Conservation (phyloP, 2,329 filamentous ascomycete genomes). For the Alternaria consortialis region DNA sequence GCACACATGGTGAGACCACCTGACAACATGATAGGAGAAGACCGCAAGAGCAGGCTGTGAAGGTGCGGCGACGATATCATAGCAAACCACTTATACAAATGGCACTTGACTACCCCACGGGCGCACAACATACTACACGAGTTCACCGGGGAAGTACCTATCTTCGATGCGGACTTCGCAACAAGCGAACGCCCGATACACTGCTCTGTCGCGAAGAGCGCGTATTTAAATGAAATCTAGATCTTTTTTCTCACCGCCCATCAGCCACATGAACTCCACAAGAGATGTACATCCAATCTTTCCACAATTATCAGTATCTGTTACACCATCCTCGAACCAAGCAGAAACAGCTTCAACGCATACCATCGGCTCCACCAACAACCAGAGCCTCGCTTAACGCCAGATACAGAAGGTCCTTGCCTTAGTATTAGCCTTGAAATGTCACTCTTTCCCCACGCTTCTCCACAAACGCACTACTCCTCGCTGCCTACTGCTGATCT, state of each 20-base stretch:
- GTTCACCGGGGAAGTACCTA: conserved; percentile 1
- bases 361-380: conserved; percentile 17
- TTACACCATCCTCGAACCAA: background rate
- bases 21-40: conserved; percentile 14
- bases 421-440: conserved; percentile 1
- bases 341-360: conserved; percentile 7
- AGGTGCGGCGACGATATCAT: conserved; percentile 6
- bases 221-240: conserved; percentile 4
- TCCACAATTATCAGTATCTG: background rate
- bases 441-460: conserved; percentile 18
- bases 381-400: background rate
- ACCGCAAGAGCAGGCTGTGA: background rate
- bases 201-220: conserved; percentile 6
- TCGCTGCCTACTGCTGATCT: conserved; percentile 9
- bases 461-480: conserved; percentile 9
- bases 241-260: conserved; percentile 6
- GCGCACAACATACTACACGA: conserved; percentile 9
- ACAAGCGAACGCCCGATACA: background rate
- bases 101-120: conserved; percentile 4
- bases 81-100: conserved; percentile 14
- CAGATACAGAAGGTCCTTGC: conserved; percentile 14
- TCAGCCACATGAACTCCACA: conserved; percentile 8
- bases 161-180: background rate
- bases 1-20: conserved; percentile 7
- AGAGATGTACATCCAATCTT: background rate